Evolutionary conservation across 139 green algal genomes (phyloP), one percentile per base, ranked within the genome.

Genomic region (Micractinium conductrix): DNA sequence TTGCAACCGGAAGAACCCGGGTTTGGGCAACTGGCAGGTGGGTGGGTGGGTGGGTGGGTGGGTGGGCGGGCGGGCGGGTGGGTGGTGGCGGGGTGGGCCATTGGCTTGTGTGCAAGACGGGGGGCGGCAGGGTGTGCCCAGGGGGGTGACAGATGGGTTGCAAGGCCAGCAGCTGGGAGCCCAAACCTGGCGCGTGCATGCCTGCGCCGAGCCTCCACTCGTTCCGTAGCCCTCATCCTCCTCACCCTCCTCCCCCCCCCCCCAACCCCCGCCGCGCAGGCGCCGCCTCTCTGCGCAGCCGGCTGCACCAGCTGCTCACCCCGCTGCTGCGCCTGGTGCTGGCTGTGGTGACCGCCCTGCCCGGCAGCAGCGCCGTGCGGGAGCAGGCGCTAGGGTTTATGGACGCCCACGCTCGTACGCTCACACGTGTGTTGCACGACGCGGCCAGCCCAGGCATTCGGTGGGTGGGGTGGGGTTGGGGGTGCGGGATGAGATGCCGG

Each of bases 371-470:
- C 42, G 75, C 63, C 6, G 87, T 95, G 82, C 69, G 82, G 4
- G 53, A 76, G 9, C 87, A 95, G 75, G 89, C 87, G 33, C 68
- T 82, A 7, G 63, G 58, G 4, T 95, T 96, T 60, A 86, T 92
- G 42, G 82, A 88, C 33, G 84, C 82, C 26, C 93, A 96, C 84
- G 40, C 83, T 22, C 43, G 84, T 26, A 45, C 88, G 28, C 67
- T 95, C 43, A 81, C 69, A 42, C 83, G 93, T 7, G 58, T 95
- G 33, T 73, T 96, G 80, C 75, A 87, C 10, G 93, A 95, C 35
- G 91, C 90, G 10, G 88, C 81, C 72, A 81, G 78, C 21, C 58
- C 81, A 0, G 83, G 87, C 50, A 68, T 73, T 17, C 69, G 88
- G 88, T 92, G 73, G 5, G 85, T n/a, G 53, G 19, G 10, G 33